Percentiles rank a stretch among this genome's conserved stretches.
Evolutionary conservation across 495 filamentous ascomycete species (phyloP).

Genomic region (Aspergillus homomorphus): DNA sequence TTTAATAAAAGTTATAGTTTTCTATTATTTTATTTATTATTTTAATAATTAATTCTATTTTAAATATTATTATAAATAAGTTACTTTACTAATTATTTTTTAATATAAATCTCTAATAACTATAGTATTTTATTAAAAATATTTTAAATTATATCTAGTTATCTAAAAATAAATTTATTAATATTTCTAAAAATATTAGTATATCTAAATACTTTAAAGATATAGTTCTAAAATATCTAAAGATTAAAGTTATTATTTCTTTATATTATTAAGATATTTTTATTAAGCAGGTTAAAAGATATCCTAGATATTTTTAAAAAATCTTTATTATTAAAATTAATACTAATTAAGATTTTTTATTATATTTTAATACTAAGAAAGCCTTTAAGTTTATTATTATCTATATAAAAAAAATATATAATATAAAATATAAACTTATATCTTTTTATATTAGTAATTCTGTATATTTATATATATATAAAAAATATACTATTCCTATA

Average conservation of each 20-base stretch:
- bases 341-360: conserved; percentile 17
- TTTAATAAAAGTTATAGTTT: not conserved
- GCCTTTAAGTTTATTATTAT: conserved; percentile 3
- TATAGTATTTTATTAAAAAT: too few species aligned
- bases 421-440: too few species aligned
- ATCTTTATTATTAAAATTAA: too few species aligned
- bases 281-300: too few species aligned
- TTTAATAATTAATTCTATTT: not conserved
- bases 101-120: not conserved
- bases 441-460: too few species aligned
- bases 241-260: conserved; percentile 9
- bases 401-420: conserved; percentile 9
- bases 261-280: conserved; percentile 12
- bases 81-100: not conserved
- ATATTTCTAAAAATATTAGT: not conserved
- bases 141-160: too few species aligned
- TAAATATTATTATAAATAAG: not conserved
- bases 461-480: conserved; percentile 10
- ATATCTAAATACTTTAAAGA: not conserved
- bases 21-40: not conserved
- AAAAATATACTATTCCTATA: conserved; percentile 1
- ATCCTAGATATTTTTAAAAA: too few species aligned
- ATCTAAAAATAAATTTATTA: not conserved
- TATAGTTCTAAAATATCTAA: conserved; percentile 5
- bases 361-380: not conserved